Evolutionary conservation across 768 basidiomycete species (phyloP), one percentile per base, ranked within the genome.

Genomic region (Kwoniella botswanensis): DNA sequence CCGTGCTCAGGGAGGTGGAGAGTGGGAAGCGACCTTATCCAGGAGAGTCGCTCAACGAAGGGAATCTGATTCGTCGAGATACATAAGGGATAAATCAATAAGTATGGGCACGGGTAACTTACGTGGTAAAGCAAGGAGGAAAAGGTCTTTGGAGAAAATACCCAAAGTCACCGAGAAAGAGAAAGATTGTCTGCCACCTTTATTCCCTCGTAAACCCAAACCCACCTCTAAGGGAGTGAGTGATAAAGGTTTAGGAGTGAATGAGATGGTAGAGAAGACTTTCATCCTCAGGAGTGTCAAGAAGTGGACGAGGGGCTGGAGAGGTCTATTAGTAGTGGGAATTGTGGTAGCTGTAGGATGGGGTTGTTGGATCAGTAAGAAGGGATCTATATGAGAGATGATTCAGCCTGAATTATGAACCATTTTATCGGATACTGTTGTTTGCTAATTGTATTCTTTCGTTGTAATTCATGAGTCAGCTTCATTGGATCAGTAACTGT

Each of bases 1-100:
- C 0, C 24, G 76, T 24, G 75, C 76, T 2, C 64, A 73, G 18
- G 79, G 76, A 3, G 76, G 78, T n/a, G 79, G 77, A 15, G 79
- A 81, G 58, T 81, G 79, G 79, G 79, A 81, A 72, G 79, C 79
- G 0, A 73, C 65, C 7, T 65, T 81, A 4, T 73, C 71, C 12
- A 59, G 79, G 22, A 70, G 79, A 18, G 54, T 81, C 6, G 79
- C 79, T 3, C 72, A 75, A 56, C 70, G 78, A 26, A 68, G 75
- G 35, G 73, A 76, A 44, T 60, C 63, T 21, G 75, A 70, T 29
- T 29, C 52, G 35, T 35, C 35, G 7, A 35, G 35, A 35, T 35
- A 9, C 15, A 18, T 13, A 5, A 13, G 21, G 21, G 67, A 57
- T 57, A 35, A 50, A 54, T 13, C 44, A 22, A 42, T 52, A 53